Base-by-base conservation (phyloP, 2,329 filamentous ascomycete species). In the Aureobasidium melanogenum region DNA sequence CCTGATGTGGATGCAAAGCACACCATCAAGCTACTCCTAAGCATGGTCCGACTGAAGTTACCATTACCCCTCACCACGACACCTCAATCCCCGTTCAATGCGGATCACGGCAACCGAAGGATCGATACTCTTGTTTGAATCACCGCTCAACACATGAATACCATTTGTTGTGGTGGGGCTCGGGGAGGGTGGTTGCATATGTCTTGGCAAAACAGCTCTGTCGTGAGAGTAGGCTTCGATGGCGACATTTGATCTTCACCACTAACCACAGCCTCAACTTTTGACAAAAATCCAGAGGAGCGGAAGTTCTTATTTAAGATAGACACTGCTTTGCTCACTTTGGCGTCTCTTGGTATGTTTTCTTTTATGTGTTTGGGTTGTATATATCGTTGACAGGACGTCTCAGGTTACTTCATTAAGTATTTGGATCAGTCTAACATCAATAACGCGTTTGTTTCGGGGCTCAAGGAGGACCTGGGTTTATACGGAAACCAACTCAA, bases 401-500 rank as follows among this genome's bases (percentile, higher is more conserved):
- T 26, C 15, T 7, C 15, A 46, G 44, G 44, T 8, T 47, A 47
- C 44, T 30, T 47, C 5, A 3, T 9, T 6, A 47, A 47, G 12
- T 28, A 47, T 15, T 7, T 47, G 5, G 44, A 47, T 9, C 44
- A 47, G 17, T 3, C 26, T 1, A 47, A 47, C 17, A 10, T 47
- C 2, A 47, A n/a, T 7, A 47, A 47, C 15, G 44, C 44, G 9
- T 47, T 30, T 1, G 24, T 43, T 2, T 22, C n/a, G 2, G 41
- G 41, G 1, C 14, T 43, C 19, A 17, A 43, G 24, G 79, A 82
- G 65, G 81, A 84, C 58, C 70, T 84, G 0, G 67, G 72, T 1
- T 69, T 84, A 22, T 77, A 79, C 48, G 75, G 76, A 1, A 84
- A 84, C 64, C 73, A 85, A 60, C 73, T 84, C 34, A 83, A 84